These are phyloP conservation scores for Acrocalymma vagum DNA, from an alignment of 2,329 filamentous ascomycete genomes.

Conservation along the genomic window DNA sequence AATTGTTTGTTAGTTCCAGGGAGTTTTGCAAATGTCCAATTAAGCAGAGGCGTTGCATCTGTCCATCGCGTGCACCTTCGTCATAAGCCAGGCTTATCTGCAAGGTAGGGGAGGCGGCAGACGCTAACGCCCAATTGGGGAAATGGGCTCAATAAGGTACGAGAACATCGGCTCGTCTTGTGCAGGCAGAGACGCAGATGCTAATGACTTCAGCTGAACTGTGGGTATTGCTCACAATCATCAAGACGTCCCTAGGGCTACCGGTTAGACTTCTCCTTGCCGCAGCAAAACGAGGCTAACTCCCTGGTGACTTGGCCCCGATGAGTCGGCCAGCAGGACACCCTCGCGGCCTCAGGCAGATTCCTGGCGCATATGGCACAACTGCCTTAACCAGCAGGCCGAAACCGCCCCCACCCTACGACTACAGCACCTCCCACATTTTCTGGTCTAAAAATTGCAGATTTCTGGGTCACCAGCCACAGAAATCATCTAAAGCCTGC, in stretches of 20 bases:
- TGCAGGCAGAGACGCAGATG: constrained; percentile 3
- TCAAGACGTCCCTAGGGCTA: not conserved
- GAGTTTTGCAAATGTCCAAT: constrained; percentile 15
- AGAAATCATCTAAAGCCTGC: no score
- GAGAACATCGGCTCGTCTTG: constrained; percentile 9
- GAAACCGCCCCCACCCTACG: no score
- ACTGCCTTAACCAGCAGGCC: no score
- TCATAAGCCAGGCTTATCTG: constrained; percentile 17
- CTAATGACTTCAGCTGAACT: constrained; percentile 6
- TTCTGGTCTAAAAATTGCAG: no score
- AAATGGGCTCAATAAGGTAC: constrained; percentile 22
- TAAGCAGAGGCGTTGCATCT: constrained; percentile 2
- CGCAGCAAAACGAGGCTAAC: no score
- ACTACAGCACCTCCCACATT: no score
- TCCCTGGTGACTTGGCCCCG: no score
- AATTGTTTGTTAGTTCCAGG: constrained; percentile 12
- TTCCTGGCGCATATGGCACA: no score
- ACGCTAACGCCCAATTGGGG: constrained; percentile 21
- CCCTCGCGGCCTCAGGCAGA: no score
- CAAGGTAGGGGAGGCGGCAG: constrained; percentile 7
- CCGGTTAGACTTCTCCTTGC: no score
- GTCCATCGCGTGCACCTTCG: constrained; percentile 16
- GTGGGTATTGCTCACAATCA: not conserved
- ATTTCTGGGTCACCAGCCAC: no score
- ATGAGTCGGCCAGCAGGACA: no score